Base-by-base conservation (phyloP, 2,329 filamentous ascomycete genomes). In the Penicillium glabrum region DNA sequence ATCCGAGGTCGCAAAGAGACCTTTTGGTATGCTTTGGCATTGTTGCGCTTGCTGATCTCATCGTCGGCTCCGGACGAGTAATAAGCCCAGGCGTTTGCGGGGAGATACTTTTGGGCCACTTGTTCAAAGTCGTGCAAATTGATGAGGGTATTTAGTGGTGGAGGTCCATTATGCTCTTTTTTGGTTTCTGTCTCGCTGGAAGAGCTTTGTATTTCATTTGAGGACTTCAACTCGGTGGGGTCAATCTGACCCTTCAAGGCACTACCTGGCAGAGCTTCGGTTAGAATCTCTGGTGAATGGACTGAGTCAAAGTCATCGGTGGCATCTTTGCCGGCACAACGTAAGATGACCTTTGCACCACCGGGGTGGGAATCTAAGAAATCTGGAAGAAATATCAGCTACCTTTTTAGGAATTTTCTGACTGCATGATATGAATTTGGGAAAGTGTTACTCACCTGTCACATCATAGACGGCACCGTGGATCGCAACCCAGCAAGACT, bases 11-110 rank as follows among this genome's bases (percentile, higher is more conserved):
- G 73, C 37, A 82, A 74, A 61, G 73, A 73, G 27, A 82, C 73
- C n/a, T 77, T 74, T 27, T 74, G 71, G 53, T 78, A 81, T 56
- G 75, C 72, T 6, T 69, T 68, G 44, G 66, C 68, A 59, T 81
- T 82, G 26, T 74, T 68, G 23, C 72, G 72, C 50, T 75, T 72
- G n/a, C 79, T 82, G 33, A 78, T 68, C 51, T 79, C 77, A 43
- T 82, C 78, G 1, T 81, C 82, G 0, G 80, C 79, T 1, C 79
- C 81, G 1, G 77, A 79, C n/a, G 74, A 76, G 66, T 82, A 83
- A 51, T 75, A 75, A 4, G 71, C 70, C 72, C 72, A 75, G n/a
- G 70, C 68, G 16, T 69, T 70, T 3, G 58, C 58, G 1, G 67
- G 54, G 3, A 75, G 60, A 33, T 69, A 61, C 13, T 56, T 56